Conservation (phyloP, 2,329 filamentous ascomycete genomes). For the Furcasterigmium sp. region DNA sequence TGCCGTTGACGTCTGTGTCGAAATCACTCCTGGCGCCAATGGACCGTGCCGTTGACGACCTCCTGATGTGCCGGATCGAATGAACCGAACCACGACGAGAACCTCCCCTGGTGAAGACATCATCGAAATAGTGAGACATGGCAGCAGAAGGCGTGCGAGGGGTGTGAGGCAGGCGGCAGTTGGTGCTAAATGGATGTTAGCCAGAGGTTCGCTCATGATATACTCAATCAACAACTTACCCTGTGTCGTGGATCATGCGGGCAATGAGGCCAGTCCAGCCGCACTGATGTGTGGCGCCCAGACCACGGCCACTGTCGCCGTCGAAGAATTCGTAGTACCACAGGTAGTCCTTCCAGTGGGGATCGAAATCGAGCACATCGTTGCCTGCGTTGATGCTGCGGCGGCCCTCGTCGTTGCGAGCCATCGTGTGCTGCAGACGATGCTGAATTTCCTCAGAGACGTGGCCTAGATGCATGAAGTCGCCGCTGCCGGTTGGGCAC, state of each 20-base stretch:
- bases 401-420: constrained; percentile 75
- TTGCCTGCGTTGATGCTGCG: constrained; percentile 84
- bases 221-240: constrained; percentile 50
- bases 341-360: constrained; percentile 86
- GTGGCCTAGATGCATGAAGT: constrained; percentile 92
- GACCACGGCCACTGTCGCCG: constrained; percentile 80
- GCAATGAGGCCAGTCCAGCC: constrained; percentile 96
- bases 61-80: constrained; percentile 53
- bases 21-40: constrained; percentile 83
- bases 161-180: constrained; percentile 86
- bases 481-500: constrained; percentile 87
- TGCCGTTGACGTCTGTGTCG: constrained; percentile 43
- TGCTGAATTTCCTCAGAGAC: constrained; percentile 95
- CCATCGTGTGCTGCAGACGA: constrained; percentile 86
- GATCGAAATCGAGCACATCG: constrained; percentile 83
- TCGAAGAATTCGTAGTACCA: constrained; percentile 99
- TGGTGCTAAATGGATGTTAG: constrained; percentile 55
- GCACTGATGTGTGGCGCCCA: constrained; percentile 91
- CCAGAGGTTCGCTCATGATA: background rate
- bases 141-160: constrained; percentile 79
- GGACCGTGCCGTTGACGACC: constrained; percentile 77
- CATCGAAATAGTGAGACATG: constrained; percentile 93
- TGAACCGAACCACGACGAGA: constrained; percentile 30
- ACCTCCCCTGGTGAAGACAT: constrained; percentile 62
- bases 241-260: constrained; percentile 96